phyloP scores from a whole-genome alignment of 805 yeast species.

The Saccharomycopsis synnaedendra region DNA sequence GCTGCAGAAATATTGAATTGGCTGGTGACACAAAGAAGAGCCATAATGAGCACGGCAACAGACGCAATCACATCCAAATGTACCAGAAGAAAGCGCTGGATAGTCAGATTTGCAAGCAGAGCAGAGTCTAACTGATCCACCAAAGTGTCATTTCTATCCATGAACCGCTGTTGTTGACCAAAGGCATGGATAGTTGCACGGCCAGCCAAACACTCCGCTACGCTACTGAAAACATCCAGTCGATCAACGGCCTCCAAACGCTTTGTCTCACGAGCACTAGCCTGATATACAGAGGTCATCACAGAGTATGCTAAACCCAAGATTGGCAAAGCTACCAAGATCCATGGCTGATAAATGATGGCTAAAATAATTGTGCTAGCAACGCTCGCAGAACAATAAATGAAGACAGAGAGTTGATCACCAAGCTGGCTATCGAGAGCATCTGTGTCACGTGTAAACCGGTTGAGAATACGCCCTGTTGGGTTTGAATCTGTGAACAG shows the following conservation, averaged over 20 bases:
- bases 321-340: conserved; percentile 53
- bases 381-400: conserved; percentile 39
- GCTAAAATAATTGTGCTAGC: conserved; percentile 53
- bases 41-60: conserved; percentile 40
- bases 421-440: conserved; percentile 66
- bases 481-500: conserved; percentile 76
- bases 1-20: conserved; percentile 50
- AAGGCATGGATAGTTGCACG: conserved; percentile 54
- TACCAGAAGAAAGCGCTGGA: conserved; percentile 64
- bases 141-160: conserved; percentile 30
- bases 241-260: conserved; percentile 62
- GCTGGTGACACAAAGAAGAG: conserved; percentile 48
- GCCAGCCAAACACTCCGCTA: conserved; percentile 62
- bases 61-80: conserved; percentile 47
- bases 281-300: conserved; percentile 49
- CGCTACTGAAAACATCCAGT: conserved; percentile 58
- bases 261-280: conserved; percentile 65
- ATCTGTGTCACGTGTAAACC: conserved; percentile 82
- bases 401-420: conserved; percentile 52
- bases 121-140: conserved; percentile 59
- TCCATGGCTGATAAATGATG: conserved; percentile 65
- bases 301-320: conserved; percentile 1
- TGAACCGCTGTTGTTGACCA: conserved; percentile 33
- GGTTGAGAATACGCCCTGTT: conserved; percentile 74
- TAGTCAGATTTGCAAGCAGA: conserved; percentile 45